Conservation (phyloP, 2,329 filamentous ascomycete species). For the Cercospora berteroae region DNA sequence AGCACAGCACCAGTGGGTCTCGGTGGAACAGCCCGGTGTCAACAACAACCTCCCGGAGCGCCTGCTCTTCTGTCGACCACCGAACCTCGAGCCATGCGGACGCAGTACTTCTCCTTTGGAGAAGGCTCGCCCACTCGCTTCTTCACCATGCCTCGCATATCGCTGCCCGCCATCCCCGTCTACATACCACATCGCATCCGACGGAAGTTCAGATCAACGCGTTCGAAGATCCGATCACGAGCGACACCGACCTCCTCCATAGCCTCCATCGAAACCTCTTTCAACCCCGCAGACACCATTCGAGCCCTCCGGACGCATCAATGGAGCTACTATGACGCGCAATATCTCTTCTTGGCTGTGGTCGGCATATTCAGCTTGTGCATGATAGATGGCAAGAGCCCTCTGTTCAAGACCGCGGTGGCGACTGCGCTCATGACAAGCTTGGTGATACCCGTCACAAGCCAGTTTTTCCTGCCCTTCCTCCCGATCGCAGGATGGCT, state of each 20-base stretch:
- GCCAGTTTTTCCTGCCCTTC: conserved; percentile 88
- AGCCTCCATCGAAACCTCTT: conserved; percentile 74
- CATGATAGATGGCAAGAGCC: conserved; percentile 75
- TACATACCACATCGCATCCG: conserved; percentile 64
- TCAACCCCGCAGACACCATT: conserved; percentile 75
- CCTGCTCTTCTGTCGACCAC: conserved; percentile 1
- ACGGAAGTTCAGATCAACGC: conserved; percentile 59
- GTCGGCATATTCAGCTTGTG: conserved; percentile 79
- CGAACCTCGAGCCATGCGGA: conserved; percentile 25
- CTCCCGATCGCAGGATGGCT: conserved; percentile 83
- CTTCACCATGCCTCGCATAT: conserved; percentile 45
- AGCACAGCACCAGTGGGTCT: background rate
- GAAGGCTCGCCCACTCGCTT: conserved; percentile 39
- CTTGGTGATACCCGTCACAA: conserved; percentile 76
- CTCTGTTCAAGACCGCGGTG: conserved; percentile 71
- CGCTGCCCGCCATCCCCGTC: conserved; percentile 49
- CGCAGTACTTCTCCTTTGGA: conserved; percentile 33
- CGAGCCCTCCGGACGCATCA: conserved; percentile 71
- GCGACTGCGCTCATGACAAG: conserved; percentile 66
- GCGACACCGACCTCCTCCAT: conserved; percentile 69
- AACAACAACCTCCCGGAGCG: conserved; percentile 1
- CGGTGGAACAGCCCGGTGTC: background rate
- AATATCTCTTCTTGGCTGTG: conserved; percentile 73
- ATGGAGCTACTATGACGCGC: conserved; percentile 80
- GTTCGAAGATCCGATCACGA: conserved; percentile 65